Base-by-base conservation (phyloP, 2,329 filamentous ascomycete species). In the Capronia americana region DNA sequence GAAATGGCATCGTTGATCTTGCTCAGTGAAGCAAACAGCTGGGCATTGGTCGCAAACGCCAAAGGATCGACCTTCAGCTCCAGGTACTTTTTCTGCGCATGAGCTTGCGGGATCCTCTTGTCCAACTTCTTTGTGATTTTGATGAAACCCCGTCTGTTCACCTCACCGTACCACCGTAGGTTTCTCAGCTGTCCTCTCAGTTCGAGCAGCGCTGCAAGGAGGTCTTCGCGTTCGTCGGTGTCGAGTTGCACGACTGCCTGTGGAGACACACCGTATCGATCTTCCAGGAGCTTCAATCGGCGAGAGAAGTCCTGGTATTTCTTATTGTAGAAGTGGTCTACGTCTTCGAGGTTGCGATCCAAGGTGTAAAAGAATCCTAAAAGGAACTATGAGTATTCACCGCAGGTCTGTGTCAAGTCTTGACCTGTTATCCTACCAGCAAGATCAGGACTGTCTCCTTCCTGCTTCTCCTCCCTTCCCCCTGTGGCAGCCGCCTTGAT, bases 91-190 rank as follows among this genome's bases (percentile, higher is more conserved):
- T 92, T 89, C 81, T 97, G 93, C 0, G 92, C 90, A 58, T 89
- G 86, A 3, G 88, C 87, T 54, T 87, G 85, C 1, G 90, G 85
- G 2, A 97, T 87, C 81, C 96, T 97, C 82, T 99, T 99, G 80
- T 99, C 95, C 54, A 97, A 83, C 80, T 99, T 99, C 83, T 99
- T 99, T 59, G 95, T 97, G 78, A 99, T 99, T 82, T 99, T 99
- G 77, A 96, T 88, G 75, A 99, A 99, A 1, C 95, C 95, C 70
- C 92, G 86, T 60, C 93, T 88, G 78, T 99, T 99, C 74, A 98
- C 94, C 80, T 98, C 94, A 57, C 93, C 94, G 77, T 98, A 99
- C 93, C 93, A 98, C 78, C 96, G 92, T 60, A 99, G 83, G 74
- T 98, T 98, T 66, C 95, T 87, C 71, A 98, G 81, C 76, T 96